Conservation (phyloP, 2,329 filamentous ascomycete genomes). For the Diaporthe longicolla region DNA sequence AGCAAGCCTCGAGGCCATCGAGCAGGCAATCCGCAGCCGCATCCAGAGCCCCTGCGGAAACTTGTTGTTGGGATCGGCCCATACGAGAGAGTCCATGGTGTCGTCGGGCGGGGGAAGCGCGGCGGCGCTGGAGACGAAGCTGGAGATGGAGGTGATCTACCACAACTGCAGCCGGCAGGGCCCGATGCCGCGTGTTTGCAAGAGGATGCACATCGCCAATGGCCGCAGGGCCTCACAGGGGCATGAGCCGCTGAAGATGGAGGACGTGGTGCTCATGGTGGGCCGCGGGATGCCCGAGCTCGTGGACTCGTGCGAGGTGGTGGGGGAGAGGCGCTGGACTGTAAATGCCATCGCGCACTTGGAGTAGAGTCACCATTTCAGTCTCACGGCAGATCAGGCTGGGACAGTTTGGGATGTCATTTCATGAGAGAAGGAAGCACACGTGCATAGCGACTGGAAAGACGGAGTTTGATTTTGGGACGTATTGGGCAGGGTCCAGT, state of each 20-base stretch:
- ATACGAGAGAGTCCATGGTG: background rate
- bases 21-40: background rate
- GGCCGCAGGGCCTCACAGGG: background rate
- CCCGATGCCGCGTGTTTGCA: background rate
- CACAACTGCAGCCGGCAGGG: conserved; percentile 17
- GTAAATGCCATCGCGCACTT: conserved; percentile 1
- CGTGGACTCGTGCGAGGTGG: background rate
- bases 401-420: background rate
- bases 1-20: background rate
- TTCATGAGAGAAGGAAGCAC: background rate
- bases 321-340: background rate
- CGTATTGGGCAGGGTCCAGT: background rate
- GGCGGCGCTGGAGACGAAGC: background rate
- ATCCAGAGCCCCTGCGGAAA: conserved; percentile 19
- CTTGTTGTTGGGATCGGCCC: background rate
- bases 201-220: background rate
- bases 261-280: background rate
- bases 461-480: background rate
- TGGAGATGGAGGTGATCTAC: conserved; percentile 22
- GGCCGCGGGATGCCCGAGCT: background rate
- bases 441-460: background rate
- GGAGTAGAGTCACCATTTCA: too few relatives aligned
- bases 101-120: too few relatives aligned
- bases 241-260: background rate
- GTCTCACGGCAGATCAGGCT: background rate